phyloP scores from a whole-genome alignment of 352 stramenopile genomes.

The Phytophthora palmivora region DNA sequence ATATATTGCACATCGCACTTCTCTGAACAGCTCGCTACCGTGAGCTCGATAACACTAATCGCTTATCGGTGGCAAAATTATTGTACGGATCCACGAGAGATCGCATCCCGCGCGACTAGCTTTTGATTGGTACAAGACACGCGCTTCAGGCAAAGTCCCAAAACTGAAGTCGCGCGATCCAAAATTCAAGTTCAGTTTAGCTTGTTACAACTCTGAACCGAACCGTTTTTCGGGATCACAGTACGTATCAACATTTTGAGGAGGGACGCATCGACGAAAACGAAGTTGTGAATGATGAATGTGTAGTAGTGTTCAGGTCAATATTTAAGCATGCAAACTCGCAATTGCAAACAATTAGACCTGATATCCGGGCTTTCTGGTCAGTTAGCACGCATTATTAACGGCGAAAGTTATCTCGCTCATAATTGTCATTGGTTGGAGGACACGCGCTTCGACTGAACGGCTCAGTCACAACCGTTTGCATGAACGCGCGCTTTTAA shows the following conservation, averaged over 20 bases:
- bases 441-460: constrained; percentile 16
- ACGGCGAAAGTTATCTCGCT: no score
- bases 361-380: background rate
- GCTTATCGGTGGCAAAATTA: no score
- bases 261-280: no score
- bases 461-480: constrained; percentile 18
- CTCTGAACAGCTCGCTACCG: no score
- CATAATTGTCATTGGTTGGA: constrained; percentile 27
- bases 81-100: no score
- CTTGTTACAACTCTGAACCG: constrained; percentile 17
- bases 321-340: no score
- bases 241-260: background rate
- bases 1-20: no score
- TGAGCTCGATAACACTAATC: no score
- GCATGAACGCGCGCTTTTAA: constrained; percentile 7
- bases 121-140: constrained; percentile 13
- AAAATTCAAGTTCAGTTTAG: constrained; percentile 31
- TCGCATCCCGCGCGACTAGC: background rate
- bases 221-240: constrained; percentile 1
- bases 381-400: constrained; percentile 1
- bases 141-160: constrained; percentile 10
- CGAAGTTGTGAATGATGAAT: background rate
- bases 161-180: constrained; percentile 22
- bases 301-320: background rate
- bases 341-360: background rate